Base-by-base conservation (phyloP, 1,284 basidiomycete species). In the Schizophyllum commune region DNA sequence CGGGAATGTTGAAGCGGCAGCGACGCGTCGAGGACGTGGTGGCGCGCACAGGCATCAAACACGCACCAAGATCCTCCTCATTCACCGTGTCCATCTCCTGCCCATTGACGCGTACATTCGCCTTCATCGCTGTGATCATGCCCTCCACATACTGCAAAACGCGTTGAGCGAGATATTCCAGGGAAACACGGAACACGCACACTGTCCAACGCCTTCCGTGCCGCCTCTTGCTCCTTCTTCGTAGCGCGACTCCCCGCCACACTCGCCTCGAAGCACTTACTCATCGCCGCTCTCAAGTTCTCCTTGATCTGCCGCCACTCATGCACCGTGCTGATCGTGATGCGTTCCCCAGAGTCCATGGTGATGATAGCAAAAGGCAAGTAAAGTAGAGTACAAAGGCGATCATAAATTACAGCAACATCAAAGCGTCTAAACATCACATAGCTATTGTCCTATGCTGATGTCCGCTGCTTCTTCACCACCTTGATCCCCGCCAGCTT, bases 61-160 rank as follows among this genome's bases (percentile, higher is more conserved):
- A n/a, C 22, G 20, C 19, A 65, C 74, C 59, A 57, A 84, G 77
- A 63, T 82, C 82, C 52, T 77, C 75, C 57, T 83, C 77, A 59
- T 83, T 78, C 60, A 84, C 73, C 11, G 87, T 83, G 67, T 91
- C 89, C 62, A 86, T 83, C 64, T 87, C 86, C 62, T 86, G 84
- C 13, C 91, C 91, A 68, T 94, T 93, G 33, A 93, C 82, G 47
- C 89, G 83, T 20, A 94, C 70, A 70, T 93, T 94, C 6, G 83
- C 81, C 65, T 83, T 81, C 0, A 86, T 81, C 64, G 85, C 80
- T 51, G 79, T 78, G 66, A 91, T 88, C 39, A 85, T 82, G 21
- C 71, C 72, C 32, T 85, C 81, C 55, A 87, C 75, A 67, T 83
- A 86, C 88, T 90, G 62, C 52, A 60, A 60, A 54, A 34, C 52